Evolutionary conservation across 2,329 filamentous ascomycete species (phyloP).

Genomic region (Penicillium palitans): DNA sequence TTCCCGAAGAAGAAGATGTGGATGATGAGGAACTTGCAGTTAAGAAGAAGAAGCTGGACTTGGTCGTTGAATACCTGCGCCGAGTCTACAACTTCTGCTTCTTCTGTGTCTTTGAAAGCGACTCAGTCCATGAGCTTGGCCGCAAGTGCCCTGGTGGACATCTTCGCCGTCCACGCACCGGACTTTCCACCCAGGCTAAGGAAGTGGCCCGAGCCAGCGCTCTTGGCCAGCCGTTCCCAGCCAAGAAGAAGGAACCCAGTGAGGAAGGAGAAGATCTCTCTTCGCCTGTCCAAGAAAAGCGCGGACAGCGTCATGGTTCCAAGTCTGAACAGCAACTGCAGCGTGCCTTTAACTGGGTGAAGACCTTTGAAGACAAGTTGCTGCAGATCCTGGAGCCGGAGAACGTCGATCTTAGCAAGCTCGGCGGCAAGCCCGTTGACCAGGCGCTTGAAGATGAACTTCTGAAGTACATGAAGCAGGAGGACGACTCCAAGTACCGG

Average conservation of each 20-base stretch:
- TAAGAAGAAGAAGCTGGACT: constrained; percentile 95
- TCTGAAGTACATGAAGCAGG: constrained; percentile 86
- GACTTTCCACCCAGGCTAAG: constrained; percentile 78
- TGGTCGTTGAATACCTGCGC: constrained; percentile 93
- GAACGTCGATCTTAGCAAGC: constrained; percentile 80
- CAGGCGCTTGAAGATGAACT: constrained; percentile 87
- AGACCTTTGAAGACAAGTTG: constrained; percentile 96
- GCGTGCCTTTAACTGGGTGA: constrained; percentile 97
- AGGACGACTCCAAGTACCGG: constrained; percentile 94
- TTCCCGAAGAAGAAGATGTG: constrained; percentile 66
- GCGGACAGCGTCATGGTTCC: constrained; percentile 65
- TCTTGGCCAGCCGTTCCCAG: constrained; percentile 76
- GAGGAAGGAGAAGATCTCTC: constrained; percentile 65
- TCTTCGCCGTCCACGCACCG: constrained; percentile 83
- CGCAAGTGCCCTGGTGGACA: constrained; percentile 98
- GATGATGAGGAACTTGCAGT: constrained; percentile 86
- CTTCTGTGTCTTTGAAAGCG: constrained; percentile 98
- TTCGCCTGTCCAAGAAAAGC: constrained; percentile 69
- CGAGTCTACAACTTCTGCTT: constrained; percentile 99
- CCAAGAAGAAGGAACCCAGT: constrained; percentile 69
- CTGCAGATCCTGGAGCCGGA: constrained; percentile 89
- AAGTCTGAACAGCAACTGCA: constrained; percentile 91
- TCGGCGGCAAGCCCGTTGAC: constrained; percentile 83
- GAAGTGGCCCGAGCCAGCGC: constrained; percentile 83
- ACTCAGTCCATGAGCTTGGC: constrained; percentile 92